Conservation (phyloP, 257 asterid genomes). For the Paulownia fortunei region DNA sequence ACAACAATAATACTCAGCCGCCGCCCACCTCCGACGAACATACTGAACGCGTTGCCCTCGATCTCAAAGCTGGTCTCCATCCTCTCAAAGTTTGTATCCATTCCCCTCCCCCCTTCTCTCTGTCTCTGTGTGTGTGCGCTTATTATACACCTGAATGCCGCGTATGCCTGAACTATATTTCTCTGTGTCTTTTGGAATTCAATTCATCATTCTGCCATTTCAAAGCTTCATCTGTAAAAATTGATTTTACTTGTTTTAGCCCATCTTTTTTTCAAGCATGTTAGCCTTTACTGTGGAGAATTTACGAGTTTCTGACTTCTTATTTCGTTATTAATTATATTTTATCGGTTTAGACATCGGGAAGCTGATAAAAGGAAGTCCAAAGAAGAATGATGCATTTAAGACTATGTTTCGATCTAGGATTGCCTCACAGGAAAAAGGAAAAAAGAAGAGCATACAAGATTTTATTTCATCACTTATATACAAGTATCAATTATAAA, state of each 20-base stretch:
- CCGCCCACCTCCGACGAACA: conserved; percentile 51
- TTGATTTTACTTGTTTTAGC: neutral
- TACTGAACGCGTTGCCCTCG: conserved; percentile 68
- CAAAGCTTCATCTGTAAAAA: neutral
- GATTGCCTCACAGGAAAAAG: neutral
- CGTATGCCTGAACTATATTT: neutral
- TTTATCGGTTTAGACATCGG: neutral
- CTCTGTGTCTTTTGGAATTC: neutral
- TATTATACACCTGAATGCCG: no score
- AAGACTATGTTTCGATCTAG: neutral
- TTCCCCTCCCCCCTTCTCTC: neutral
- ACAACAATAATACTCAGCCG: conserved; percentile 30
- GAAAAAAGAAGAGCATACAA: neutral
- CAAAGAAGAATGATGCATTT: neutral
- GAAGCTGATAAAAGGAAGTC: no score
- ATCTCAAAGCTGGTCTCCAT: conserved; percentile 88
- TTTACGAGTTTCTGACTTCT: neutral
- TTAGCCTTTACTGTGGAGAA: neutral
- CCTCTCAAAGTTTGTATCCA: conserved; percentile 92
- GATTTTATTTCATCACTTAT: neutral
- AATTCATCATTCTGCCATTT: neutral
- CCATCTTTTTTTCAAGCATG: conserved; percentile 11
- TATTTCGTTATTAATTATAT: neutral
- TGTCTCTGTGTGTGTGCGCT: neutral
- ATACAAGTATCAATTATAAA: no score